A percentile compares a stretch with the other conserved stretches of the same genome.
Evolutionary conservation across 2,329 filamentous ascomycete species (phyloP).

Genomic region (Neofusicoccum laricinum): DNA sequence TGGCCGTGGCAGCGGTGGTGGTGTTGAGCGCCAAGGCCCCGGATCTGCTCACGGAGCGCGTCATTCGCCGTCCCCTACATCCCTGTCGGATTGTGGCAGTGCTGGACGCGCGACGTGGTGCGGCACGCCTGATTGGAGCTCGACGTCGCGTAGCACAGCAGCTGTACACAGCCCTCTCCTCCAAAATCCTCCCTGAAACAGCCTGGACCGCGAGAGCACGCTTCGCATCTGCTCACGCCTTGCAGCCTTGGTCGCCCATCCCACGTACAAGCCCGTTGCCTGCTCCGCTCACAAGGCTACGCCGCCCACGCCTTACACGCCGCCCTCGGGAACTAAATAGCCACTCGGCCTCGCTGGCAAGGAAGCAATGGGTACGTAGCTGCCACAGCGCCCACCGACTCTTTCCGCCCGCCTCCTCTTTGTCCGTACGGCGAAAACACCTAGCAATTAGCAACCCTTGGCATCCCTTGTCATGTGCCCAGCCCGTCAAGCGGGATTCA

Average conservation of each 20-base stretch:
- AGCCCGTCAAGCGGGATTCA: not conserved
- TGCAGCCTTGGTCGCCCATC: not conserved
- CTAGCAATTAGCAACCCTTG: conserved; percentile 12
- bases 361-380: conserved; percentile 13
- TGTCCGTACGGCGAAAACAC: conserved; percentile 3
- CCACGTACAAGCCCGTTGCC: not conserved
- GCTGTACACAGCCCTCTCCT: not conserved
- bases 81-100: conserved; percentile 7
- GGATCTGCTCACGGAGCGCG: not conserved
- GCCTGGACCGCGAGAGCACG: not conserved
- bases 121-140: not conserved
- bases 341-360: not conserved
- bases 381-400: not conserved
- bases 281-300: not conserved
- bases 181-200: conserved; percentile 7
- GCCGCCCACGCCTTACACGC: not conserved
- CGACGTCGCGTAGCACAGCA: conserved; percentile 3
- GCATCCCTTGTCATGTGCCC: conserved; percentile 1
- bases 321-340: not conserved
- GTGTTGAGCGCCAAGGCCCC: not conserved
- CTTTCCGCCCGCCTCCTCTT: not conserved
- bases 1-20: too few relatives aligned
- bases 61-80: not conserved
- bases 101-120: not conserved
- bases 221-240: not conserved